Evolutionary conservation across 179 eudicot species (phyloP), one percentile per base, ranked within the genome.

Genomic region (Sideroxylon spinosum): DNA sequence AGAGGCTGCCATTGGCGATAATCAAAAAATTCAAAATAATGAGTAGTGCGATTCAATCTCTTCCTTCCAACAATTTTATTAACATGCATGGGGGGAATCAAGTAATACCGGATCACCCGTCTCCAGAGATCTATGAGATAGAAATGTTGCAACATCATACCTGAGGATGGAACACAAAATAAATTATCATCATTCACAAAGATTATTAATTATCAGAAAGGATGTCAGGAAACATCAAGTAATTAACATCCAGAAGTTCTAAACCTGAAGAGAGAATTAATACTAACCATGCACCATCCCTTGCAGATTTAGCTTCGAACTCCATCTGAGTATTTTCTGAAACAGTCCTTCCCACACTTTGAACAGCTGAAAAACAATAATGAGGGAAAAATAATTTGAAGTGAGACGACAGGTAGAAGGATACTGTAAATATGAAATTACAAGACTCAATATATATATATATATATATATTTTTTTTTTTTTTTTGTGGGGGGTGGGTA

Each of bases 261-360:
- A 60, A 60, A 20, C 13, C 12, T n/a, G 8, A 3, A 60, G 2
- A 60, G 26, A 1, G 19, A 8, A 77, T 69, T 68, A 53, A 56
- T 55, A 83, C 86, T 78, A 85, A 94, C 98, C 98, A 94, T 81
- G 98, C 98, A 77, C 98, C 98, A 87, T 94, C 98, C 75, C 95
- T 89, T 9, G 95, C 92, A 78, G 98, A 94, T 87, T 85, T 94
- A 80, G 97, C 98, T 92, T 94, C 98, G 80, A 90, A 94, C 86
- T 94, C 98, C 98, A 92, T 87, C 66, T 68, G 86, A 72, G 93
- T 59, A 81, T 78, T 85, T 63, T 90, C 97, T 7, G 93, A 76
- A 46, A 79, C 75, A 81, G 75, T 87, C 82, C 82, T 88, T 68
- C 78, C 87, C 26, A 82, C 78, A 78, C 62, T 79, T 84, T 82